Conservation (phyloP, 2,329 filamentous ascomycete genomes). For the Curvularia hawaiiensis region DNA sequence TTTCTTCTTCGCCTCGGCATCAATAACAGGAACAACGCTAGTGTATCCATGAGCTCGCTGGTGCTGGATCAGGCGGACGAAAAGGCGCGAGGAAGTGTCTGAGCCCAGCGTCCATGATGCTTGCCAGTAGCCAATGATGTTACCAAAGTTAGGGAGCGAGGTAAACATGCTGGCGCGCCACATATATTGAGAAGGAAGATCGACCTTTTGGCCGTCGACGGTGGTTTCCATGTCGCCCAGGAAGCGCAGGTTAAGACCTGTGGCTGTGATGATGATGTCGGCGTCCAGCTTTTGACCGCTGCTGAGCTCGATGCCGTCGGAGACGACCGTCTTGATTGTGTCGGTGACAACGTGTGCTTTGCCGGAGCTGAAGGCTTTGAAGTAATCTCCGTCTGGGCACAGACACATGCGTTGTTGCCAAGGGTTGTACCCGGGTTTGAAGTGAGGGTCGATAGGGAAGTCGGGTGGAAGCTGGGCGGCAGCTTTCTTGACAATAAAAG, state of each 20-base stretch:
- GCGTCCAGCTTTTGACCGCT: conserved; percentile 57
- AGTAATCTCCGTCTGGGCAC: conserved; percentile 66
- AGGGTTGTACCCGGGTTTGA: conserved; percentile 55
- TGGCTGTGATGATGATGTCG: conserved; percentile 69
- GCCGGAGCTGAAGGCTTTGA: conserved; percentile 56
- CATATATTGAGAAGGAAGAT: conserved; percentile 57
- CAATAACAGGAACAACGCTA: conserved; percentile 53
- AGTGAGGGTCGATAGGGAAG: conserved; percentile 51
- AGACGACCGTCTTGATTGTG: conserved; percentile 57
- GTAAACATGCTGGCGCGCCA: conserved; percentile 69
- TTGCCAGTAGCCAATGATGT: conserved; percentile 65
- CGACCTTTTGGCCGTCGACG: conserved; percentile 57
- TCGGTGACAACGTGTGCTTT: conserved; percentile 61
- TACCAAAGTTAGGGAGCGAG: conserved; percentile 64
- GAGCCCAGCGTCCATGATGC: conserved; percentile 67
- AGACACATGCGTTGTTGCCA: conserved; percentile 79
- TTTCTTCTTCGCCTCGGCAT: conserved; percentile 48
- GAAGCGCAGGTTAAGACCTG: conserved; percentile 63
- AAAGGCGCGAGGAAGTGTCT: conserved; percentile 58
- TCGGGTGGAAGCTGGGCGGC: conserved; percentile 57
- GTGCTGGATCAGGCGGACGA: conserved; percentile 57
- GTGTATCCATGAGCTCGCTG: conserved; percentile 54
- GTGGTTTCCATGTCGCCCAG: conserved; percentile 58
- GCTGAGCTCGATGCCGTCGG: conserved; percentile 55
- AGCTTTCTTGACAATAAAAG: conserved; percentile 54